phyloP scores from a whole-genome alignment of 176 grass and related monocot genomes.

The Leersia perrieri region DNA sequence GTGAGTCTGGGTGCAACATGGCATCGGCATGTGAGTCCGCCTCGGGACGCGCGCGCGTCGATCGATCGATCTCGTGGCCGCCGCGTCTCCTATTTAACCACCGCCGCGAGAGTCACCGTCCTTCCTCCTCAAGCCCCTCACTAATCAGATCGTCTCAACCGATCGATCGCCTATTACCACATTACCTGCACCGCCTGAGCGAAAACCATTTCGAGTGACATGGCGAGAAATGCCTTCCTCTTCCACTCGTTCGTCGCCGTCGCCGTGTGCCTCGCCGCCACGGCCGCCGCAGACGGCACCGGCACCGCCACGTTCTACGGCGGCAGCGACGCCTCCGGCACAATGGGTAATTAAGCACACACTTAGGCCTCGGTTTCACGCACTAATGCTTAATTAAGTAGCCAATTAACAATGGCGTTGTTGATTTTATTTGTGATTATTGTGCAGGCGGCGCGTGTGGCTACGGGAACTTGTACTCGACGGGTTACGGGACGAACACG shows the following conservation, averaged over 20 bases:
- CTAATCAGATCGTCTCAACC: background rate
- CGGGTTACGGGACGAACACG: constrained; percentile 76
- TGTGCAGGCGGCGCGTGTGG: constrained; percentile 72
- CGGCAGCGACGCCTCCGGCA: constrained; percentile 61
- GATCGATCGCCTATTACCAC: background rate
- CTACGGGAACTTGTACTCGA: constrained; percentile 72
- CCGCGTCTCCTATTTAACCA: constrained; percentile 43
- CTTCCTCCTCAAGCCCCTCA: constrained; percentile 30
- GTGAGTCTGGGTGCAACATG: constrained; percentile 29
- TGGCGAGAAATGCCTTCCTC: constrained; percentile 2
- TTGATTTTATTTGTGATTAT: no score
- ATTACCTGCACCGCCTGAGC: background rate
- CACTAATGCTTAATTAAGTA: no score
- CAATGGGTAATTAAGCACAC: constrained; percentile 60
- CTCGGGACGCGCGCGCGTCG: constrained; percentile 28
- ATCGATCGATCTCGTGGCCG: constrained; percentile 6
- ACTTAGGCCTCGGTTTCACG: background rate
- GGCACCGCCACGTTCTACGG: constrained; percentile 68
- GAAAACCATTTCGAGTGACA: constrained; percentile 11
- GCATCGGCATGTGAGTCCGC: constrained; percentile 37
- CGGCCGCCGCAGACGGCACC: background rate
- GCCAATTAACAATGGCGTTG: background rate
- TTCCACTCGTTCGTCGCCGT: background rate
- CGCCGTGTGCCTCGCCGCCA: constrained; percentile 25
- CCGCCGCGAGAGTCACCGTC: constrained; percentile 20